A percentile compares a stretch with the other conserved stretches of the same genome.
phyloP scores from a whole-genome alignment of 768 basidiomycete species.

The Leccinum obscurum region DNA sequence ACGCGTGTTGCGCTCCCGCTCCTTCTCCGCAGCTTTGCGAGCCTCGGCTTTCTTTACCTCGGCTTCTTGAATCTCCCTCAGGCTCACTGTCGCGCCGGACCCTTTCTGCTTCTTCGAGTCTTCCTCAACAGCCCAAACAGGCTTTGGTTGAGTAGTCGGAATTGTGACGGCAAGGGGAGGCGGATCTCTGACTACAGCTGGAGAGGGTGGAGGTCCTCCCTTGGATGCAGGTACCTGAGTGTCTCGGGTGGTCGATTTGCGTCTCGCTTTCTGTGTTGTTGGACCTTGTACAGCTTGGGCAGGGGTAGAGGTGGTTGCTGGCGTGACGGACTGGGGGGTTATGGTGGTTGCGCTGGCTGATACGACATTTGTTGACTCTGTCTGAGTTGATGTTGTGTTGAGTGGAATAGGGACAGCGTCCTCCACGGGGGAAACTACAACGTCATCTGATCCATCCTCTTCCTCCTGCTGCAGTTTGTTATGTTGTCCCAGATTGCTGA shows the following conservation, averaged over 20 bases:
- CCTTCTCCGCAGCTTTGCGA: slow-evolving; percentile 72
- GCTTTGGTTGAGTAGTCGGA: slow-evolving; percentile 40
- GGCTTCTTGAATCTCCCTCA: slow-evolving; percentile 94
- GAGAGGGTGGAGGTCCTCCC: slow-evolving; percentile 7
- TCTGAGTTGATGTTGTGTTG: slow-evolving; percentile 13
- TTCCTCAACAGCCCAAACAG: slow-evolving; percentile 70
- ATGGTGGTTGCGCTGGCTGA: slow-evolving; percentile 1
- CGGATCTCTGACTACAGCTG: slow-evolving; percentile 20
- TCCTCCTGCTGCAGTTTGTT: slow-evolving; percentile 50
- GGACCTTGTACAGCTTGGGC: slow-evolving; percentile 20
- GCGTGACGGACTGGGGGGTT: slow-evolving; percentile 10
- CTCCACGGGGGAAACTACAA: slow-evolving; percentile 20
- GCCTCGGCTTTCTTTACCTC: slow-evolving; percentile 81
- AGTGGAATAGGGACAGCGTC: slow-evolving; percentile 18
- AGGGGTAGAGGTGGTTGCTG: slow-evolving; percentile 14
- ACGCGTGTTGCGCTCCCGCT: slow-evolving; percentile 62
- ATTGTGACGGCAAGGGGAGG: slow-evolving; percentile 23
- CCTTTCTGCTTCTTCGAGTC: slow-evolving; percentile 58
- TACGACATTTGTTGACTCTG: slow-evolving; percentile 14
- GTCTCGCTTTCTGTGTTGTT: slow-evolving; percentile 25
- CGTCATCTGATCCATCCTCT: slow-evolving; percentile 21
- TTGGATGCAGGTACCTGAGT: slow-evolving; percentile 25
- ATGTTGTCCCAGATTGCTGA: slow-evolving; percentile 59
- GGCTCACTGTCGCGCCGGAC: slow-evolving; percentile 51
- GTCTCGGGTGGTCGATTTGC: slow-evolving; percentile 30